Base-by-base conservation (phyloP, 768 basidiomycete species). In the Leccinum uliginosum region DNA sequence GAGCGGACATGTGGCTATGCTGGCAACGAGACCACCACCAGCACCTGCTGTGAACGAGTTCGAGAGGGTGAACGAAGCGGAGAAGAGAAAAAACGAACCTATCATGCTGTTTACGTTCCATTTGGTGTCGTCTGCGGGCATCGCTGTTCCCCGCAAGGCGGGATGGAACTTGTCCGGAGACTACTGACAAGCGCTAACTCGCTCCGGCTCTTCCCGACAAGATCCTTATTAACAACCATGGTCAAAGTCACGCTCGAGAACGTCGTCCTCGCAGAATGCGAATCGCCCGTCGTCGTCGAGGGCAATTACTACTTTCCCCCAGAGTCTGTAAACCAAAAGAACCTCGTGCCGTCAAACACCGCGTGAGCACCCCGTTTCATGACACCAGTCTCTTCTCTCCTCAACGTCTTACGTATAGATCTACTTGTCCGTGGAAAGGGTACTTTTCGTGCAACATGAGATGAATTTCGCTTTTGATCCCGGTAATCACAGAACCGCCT, bases 1-100 rank as follows among this genome's bases (percentile, higher is more conserved):
- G 50, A 99, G 80, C 11, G 97, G 97, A 73, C 97, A 99, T 7
- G 96, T 98, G 55, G 92, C 91, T 59, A 98, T 79, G 73, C 89
- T 91, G 51, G 93, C 89, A 62, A 93, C 87, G 59, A 99, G 79
- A 57, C 97, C 97, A 53, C 96, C 93, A 29, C 93, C 93, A 35
- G 96, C 96, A 55, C 97, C 97, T 69, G 97, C 93, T 91, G 65
- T 12, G 50, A 26, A 7, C 14, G 24, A 40, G 12, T 2, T 32
- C 14, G 48, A 7, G 29, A 50, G 15, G 8, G n/a, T n/a, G 52
- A 23, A 15, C 6, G 35, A 14, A 38, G 34, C 6, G 30, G 50
- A 56, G 21, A 6, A 15, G 23, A 12, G 26, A 61, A 51, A 11
- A 55, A 38, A 19, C 40, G n/a, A 43, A 91, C 89, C 88, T 73